Percentiles rank a stretch among this genome's conserved stretches.
Conservation (phyloP, 495 filamentous ascomycete genomes). For the Penicillium diatomitis region DNA sequence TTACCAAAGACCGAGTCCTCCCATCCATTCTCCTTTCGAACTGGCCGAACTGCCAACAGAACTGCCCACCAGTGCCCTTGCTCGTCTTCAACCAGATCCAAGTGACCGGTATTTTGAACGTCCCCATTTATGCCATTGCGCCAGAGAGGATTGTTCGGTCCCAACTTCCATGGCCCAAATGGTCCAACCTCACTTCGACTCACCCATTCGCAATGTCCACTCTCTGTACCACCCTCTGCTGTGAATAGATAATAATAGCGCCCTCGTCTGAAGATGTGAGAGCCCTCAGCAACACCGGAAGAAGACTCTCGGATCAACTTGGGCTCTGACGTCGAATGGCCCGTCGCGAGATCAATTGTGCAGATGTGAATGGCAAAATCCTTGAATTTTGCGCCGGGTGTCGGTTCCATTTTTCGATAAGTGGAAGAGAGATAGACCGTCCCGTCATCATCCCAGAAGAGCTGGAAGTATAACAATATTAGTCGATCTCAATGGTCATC, state of each 20-base stretch:
- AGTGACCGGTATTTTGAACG: conserved; percentile 34
- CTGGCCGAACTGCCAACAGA: conserved; percentile 35
- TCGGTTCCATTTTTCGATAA: conserved; percentile 24
- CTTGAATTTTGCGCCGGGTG: conserved; percentile 16
- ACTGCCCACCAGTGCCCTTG: conserved; percentile 39
- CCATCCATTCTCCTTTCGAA: conserved; percentile 15
- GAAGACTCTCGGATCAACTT: conserved; percentile 47
- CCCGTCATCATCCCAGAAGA: conserved; percentile 35
- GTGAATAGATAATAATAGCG: conserved; percentile 61
- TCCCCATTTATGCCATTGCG: conserved; percentile 27
- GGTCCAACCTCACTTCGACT: conserved; percentile 29
- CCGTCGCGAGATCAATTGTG: conserved; percentile 29
- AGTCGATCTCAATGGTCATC: too few relatives aligned
- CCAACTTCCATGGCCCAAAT: conserved; percentile 47
- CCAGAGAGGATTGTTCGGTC: conserved; percentile 29
- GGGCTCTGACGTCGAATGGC: conserved; percentile 24
- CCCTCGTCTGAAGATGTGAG: conserved; percentile 56
- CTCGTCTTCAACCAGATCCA: conserved; percentile 36
- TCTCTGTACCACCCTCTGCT: conserved; percentile 56
- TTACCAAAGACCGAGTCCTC: conserved; percentile 33
- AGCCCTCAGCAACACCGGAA: conserved; percentile 49
- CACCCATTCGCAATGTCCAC: conserved; percentile 44
- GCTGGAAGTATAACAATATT: conserved; percentile 6
- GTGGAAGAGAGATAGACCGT: conserved; percentile 32
- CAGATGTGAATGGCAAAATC: conserved; percentile 35